Conservation (phyloP, 306 rosid genomes). For the Citrullus colocynthis region DNA sequence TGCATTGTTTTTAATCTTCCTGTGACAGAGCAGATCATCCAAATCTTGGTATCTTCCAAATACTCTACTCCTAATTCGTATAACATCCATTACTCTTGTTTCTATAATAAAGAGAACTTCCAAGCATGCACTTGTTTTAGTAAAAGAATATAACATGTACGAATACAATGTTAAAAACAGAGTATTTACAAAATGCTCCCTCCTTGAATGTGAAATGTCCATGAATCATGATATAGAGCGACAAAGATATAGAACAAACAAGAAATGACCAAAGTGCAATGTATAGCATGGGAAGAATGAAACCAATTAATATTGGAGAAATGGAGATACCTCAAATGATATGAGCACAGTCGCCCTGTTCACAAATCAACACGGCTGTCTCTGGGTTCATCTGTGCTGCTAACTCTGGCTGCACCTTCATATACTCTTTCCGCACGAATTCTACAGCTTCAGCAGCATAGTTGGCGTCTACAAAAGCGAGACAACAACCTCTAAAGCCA, state of each 20-base stretch:
- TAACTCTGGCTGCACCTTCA: slow-evolving; percentile 45
- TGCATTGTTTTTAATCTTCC: too few relatives aligned
- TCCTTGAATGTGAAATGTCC: not conserved
- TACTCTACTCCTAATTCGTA: not conserved
- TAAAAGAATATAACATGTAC: not conserved
- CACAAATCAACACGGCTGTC: slow-evolving; percentile 53
- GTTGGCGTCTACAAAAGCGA: slow-evolving; percentile 66
- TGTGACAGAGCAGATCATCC: not conserved
- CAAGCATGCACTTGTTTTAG: not conserved
- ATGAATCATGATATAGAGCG: not conserved
- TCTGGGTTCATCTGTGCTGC: slow-evolving; percentile 26
- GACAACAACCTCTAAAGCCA: slow-evolving; percentile 89
- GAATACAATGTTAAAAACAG: not conserved
- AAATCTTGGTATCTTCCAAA: not conserved
- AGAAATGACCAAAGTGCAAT: not conserved
- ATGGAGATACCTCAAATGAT: slow-evolving; percentile 25
- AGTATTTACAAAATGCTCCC: not conserved
- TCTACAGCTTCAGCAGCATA: slow-evolving; percentile 60
- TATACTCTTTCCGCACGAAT: slow-evolving; percentile 55
- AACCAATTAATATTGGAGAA: not conserved
- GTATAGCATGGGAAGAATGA: not conserved
- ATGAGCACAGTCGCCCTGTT: slow-evolving; percentile 55
- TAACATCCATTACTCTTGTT: not conserved
- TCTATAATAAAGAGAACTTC: not conserved
- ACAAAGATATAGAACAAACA: not conserved